Base-by-base conservation (phyloP, 129 eudicot genomes). In the Pseudognaphalium luteoalbum region DNA sequence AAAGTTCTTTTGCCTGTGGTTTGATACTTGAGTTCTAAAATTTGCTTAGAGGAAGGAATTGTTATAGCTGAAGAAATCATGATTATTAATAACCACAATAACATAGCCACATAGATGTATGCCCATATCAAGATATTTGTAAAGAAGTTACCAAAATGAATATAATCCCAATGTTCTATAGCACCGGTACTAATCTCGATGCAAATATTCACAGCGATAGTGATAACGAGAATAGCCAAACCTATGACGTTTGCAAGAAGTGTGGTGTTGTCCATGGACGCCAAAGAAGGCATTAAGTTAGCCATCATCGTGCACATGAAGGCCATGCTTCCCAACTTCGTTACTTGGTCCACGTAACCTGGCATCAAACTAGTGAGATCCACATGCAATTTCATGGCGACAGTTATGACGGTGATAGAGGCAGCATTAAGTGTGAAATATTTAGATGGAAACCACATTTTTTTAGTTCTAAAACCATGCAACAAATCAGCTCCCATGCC, bases 221-320 rank as follows among this genome's bases (percentile, higher is more conserved):
- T 84, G 57, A 80, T 66, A 3, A 82, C 81, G 1, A 87, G 80
- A 70, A 87, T 82, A 8, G 72, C 82, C 68, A 87, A 65, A 58
- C 85, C 91, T 21, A 50, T 59, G 47, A 73, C 67, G 42, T 82
- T 84, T 42, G 67, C 66, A 4, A 79, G 39, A 33, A 84, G 76
- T 22, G 82, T 81, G 16, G 50, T 73, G 33, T 79, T 66, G 44
- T 67, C 68, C 85, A 84, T 79, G 30, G 83, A 74, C 2, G 79
- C 91, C 11, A 82, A 28, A 41, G 86, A 87, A 17, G 83, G 72
- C 82, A 84, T 59, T 41, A 84, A 71, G 59, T 84, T 71, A 7
- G 76, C 30, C 71, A 66, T 66, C 71, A 66, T 66, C 16, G n/a
- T 66, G 71, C 71, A 66, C 71, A 66, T 66, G 32, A 66, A 66